Evolutionary conservation across 768 basidiomycete species (phyloP), one percentile per base, ranked within the genome.

Genomic region (Crepidotus variabilis): DNA sequence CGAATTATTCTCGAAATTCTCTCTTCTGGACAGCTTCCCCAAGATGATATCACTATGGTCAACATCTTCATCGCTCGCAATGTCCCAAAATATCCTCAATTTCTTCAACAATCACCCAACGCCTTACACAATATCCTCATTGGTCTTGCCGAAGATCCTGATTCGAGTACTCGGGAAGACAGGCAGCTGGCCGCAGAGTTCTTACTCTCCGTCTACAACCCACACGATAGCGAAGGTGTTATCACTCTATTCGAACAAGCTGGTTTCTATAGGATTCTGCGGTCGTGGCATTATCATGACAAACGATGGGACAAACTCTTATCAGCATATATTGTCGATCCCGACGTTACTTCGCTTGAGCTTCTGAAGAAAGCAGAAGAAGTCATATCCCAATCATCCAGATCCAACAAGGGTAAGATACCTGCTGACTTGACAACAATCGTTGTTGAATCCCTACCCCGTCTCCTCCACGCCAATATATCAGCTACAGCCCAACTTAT

Each of bases 21-120:
- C 6, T 75, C 83, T 5, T 77, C 81, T 1, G 73, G 72, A 21
- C 76, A 78, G 50, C 71, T 94, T 23, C 72, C 83, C 0, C 70
- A 81, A 24, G 70, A 78, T 39, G 93, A 92, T 66, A 72, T 75
- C 56, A 94, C 91, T 2, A 91, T 99, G 69, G 79, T 96, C 50
- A 86, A 95, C 66, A 98, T 99, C 58, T 99, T 99, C 71, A 81
- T 98, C 55, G 92, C 97, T 2, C 88, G 95, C 57, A 99, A 98
- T 69, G 84, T 97, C 10, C 93, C 97, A 0, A 98, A 98, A 72
- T 99, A 98, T 72, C 86, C 90, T 1, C 94, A 97, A 71, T 92
- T 87, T 69, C 78, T 94, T 49, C 71, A 81, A 59, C 75, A 94
- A 43, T 72, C 87, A 0, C 82, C 87, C 0, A 86, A 81, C 57